Percentiles rank a stretch among this genome's conserved stretches.
These are phyloP conservation scores for Euphrasia confusa DNA, from an alignment of 257 asterid species.

Conservation along the genomic window DNA sequence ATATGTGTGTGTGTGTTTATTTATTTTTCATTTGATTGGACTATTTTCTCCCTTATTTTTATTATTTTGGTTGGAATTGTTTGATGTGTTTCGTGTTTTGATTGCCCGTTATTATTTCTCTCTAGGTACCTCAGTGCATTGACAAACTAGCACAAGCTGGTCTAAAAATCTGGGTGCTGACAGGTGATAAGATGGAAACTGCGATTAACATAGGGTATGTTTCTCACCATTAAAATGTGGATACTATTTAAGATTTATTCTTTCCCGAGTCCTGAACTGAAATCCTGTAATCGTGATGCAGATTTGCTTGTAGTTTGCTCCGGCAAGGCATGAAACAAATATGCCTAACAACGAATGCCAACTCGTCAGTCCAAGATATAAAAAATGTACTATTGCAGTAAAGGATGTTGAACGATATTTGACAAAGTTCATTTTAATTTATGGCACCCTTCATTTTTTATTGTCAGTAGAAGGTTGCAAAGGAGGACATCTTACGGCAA, in stretches of 20 bases:
- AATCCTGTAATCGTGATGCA: not conserved
- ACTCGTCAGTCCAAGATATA: slow-evolving; percentile 40
- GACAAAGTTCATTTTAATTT: slow-evolving; percentile 25
- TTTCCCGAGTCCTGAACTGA: slow-evolving; percentile 24
- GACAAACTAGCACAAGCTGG: slow-evolving; percentile 90
- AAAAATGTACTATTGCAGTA: slow-evolving; percentile 47
- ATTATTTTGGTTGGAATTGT: not conserved
- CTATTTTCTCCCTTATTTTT: not conserved
- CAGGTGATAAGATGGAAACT: slow-evolving; percentile 94
- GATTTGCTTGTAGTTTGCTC: not conserved
- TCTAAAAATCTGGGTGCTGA: slow-evolving; percentile 80
- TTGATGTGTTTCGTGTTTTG: not conserved
- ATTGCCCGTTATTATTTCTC: not conserved
- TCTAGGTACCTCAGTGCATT: slow-evolving; percentile 80
- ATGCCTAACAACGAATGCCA: slow-evolving; percentile 24
- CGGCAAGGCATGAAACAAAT: not conserved
- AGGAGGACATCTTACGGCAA: slow-evolving; percentile 60
- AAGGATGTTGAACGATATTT: slow-evolving; percentile 18
- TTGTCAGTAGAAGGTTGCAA: slow-evolving; percentile 45
- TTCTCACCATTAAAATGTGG: not conserved
- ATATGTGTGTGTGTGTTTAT: no score
- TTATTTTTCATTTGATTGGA: not conserved
- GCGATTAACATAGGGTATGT: slow-evolving; percentile 84
- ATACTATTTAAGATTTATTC: slow-evolving; percentile 15
- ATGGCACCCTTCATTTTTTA: slow-evolving; percentile 20